Base-by-base conservation (phyloP, 495 filamentous ascomycete genomes). In the Lasiosphaeris hirsuta region DNA sequence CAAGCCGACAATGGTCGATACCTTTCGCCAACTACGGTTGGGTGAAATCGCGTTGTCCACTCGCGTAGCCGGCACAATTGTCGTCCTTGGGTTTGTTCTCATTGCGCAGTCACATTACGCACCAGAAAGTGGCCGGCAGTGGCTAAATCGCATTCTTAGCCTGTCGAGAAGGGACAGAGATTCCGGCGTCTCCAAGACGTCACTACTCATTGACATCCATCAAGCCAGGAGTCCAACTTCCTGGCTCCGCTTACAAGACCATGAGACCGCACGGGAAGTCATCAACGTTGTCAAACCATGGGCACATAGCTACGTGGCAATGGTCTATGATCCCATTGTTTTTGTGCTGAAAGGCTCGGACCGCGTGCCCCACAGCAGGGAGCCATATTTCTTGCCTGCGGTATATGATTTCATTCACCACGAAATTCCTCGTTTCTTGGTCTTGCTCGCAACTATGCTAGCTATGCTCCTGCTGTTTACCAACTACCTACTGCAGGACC, bases 221-320 rank as follows among this genome's bases (percentile, higher is more conserved):
- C 85, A 87, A 61, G 85, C 84, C 8, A 74, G 87, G 40, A 85
- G 84, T 37, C 86, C 86, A 7, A 82, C 80, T 8, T 81, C 86
- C 19, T 90, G 87, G 87, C 73, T 90, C 36, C 75, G 78, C 14
- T 75, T 89, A 58, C 87, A 90, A 71, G 87, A 90, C 56, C 84
- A 88, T 61, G 81, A 88, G 57, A 90, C 87, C 0, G 86, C 85
- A 7, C 79, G 79, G 49, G 87, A 90, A 60, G 75, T 90, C 11
- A 87, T 90, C 64, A 75, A 78, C 19, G 74, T 86, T 8, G 76
- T 89, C 59, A 90, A 86, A 54, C 87, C 87, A 2, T 70, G 79
- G 52, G 81, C 82, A 1, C 73, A 84, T 63, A 84, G 82, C 69
- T 84, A 88, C 61, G 76, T 89, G 15, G 86, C 86, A 10, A 78